phyloP scores from a whole-genome alignment of 2,329 filamentous ascomycete genomes.

The Achaetomium macrosporum region DNA sequence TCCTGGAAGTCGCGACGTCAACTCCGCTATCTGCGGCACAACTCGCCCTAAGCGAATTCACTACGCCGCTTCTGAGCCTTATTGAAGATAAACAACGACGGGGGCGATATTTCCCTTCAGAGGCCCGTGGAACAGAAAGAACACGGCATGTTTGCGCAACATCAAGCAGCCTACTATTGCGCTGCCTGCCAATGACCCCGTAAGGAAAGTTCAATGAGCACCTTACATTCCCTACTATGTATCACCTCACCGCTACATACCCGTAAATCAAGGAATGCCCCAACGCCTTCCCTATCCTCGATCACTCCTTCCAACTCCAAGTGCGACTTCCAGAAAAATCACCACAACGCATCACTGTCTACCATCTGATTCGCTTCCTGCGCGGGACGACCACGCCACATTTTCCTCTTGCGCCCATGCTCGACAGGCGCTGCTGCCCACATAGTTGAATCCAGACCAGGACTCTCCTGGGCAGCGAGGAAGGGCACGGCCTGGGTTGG shows the following conservation, averaged over 20 bases:
- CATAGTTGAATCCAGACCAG: conserved; percentile 5
- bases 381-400: background rate
- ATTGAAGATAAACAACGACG: no score
- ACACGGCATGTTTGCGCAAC: no score
- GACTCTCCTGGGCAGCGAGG: conserved; percentile 4
- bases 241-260: background rate
- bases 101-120: no score
- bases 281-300: conserved; percentile 29
- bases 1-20: no score
- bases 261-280: background rate
- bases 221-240: no score
- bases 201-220: no score
- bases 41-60: no score
- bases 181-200: no score
- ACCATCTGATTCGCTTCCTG: conserved; percentile 5
- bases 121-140: no score
- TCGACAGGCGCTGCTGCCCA: background rate
- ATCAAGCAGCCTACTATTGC: no score
- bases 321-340: background rate
- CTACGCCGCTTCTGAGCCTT: no score
- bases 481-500: conserved; percentile 12
- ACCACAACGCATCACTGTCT: conserved; percentile 11
- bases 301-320: conserved; percentile 27
- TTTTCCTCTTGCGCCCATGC: conserved; percentile 3
- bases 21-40: no score